Percentiles rank a stretch among this genome's conserved stretches.
Conservation (phyloP, 805 yeast genomes). For the Pichia pseudocactophila region DNA sequence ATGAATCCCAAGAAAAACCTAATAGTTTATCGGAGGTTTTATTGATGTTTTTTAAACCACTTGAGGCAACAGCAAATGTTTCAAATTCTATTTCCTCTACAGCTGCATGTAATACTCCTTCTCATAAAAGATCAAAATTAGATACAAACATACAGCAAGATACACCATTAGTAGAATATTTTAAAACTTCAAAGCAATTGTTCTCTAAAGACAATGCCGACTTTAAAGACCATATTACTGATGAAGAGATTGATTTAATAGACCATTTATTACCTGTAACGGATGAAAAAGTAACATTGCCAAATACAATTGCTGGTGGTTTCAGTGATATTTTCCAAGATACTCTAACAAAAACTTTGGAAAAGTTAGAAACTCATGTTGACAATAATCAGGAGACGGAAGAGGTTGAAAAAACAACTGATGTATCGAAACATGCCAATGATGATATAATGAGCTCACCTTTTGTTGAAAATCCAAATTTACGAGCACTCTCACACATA, state of each 20-base stretch:
- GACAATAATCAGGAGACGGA: background rate
- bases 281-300: too few species aligned
- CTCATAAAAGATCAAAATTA: constrained; percentile 10
- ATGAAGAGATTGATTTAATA: constrained; percentile 5
- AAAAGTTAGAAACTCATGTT: background rate
- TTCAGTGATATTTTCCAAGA: constrained; percentile 39
- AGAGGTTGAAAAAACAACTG: background rate
- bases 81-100: background rate
- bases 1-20: constrained; percentile 21
- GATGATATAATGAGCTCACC: constrained; percentile 36
- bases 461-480: constrained; percentile 29
- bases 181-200: constrained; percentile 3
- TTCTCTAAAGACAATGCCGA: constrained; percentile 23
- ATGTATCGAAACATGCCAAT: constrained; percentile 2
- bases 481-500: constrained; percentile 11
- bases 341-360: constrained; percentile 29
- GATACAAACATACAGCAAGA: constrained; percentile 24
- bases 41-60: constrained; percentile 25
- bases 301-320: constrained; percentile 11
- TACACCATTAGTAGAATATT: constrained; percentile 10
- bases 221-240: background rate
- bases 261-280: background rate
- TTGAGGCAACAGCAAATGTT: background rate
- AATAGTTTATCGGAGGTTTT: constrained; percentile 40
- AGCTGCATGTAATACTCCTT: constrained; percentile 1